Evolutionary conservation across 371 early-diverging fungal genomes (phyloP), one percentile per base, ranked within the genome.

Genomic region (Mortierella sp.): DNA sequence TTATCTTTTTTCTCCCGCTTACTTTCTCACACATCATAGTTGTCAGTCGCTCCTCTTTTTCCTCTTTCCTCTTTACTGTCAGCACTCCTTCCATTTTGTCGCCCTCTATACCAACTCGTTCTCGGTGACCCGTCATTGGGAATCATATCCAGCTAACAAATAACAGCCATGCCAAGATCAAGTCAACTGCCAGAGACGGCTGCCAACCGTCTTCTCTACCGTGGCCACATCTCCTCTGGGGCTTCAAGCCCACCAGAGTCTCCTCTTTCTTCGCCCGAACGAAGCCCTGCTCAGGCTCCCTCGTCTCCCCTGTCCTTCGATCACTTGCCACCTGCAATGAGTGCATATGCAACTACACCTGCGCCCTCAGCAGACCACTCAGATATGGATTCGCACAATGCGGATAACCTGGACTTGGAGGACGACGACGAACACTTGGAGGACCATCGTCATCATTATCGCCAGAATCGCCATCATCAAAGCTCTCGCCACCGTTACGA

Each of bases 341-440:
- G 43, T 26, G 56, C 46, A 21, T 34, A 56, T n/a, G 72, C 61
- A 3, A 23, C 49, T 34, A 66, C 72, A 12, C 72, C 72, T 15
- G 62, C 63, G 6, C 73, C 73, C 17, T 73, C 59, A 6, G 56
- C 57, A 8, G 59, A 57, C 41, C 73, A 73, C 42, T 6, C 62
- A 37, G 55, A 66, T 37, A 73, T 73, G 75, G 56, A 49, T 41
- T 49, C 60, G 14, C 67, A 72, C 21, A 24, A 19, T 27, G 39
- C 57, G 9, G 46, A 57, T 7, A 7, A 34, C 31, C 30, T 67
- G 27, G 43, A 52, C 15, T 57, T 56, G 23, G 64, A 60, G n/a
- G 73, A 72, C 49, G 62, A 48, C 15, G 64, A 64, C 41, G 61
- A 61, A 34, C 44, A 26, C 41, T 17, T 59, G 19, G 39, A 61